A percentile compares a stretch with the other conserved stretches of the same genome.
phyloP scores from a whole-genome alignment of 768 basidiomycete species.

The Rhizopogon vesiculosus region DNA sequence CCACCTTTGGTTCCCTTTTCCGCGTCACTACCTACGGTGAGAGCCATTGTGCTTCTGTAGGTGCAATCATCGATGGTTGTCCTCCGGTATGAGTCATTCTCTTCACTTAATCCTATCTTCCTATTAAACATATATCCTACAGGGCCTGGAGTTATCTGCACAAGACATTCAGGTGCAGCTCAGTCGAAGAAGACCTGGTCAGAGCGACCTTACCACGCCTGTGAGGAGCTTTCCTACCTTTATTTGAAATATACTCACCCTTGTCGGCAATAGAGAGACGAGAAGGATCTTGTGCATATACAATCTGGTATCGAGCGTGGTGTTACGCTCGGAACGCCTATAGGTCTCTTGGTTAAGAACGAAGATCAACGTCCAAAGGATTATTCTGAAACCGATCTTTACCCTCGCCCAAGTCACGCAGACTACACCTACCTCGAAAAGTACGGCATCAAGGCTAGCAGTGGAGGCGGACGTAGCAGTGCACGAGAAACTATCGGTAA shows the following conservation, averaged over 20 bases:
- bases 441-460: conserved; percentile 96
- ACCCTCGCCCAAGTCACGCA: conserved; percentile 95
- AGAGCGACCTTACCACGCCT: conserved; percentile 94
- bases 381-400: conserved; percentile 96
- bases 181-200: conserved; percentile 88
- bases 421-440: conserved; percentile 98
- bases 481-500: conserved; percentile 95
- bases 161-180: conserved; percentile 90
- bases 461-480: conserved; percentile 91
- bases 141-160: conserved; percentile 81
- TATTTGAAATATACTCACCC: conserved; percentile 1
- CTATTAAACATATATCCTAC: conserved; percentile 5
- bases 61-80: conserved; percentile 96
- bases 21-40: conserved; percentile 98
- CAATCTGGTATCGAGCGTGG: conserved; percentile 95
- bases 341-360: conserved; percentile 93
- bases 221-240: conserved; percentile 40
- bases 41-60: conserved; percentile 95
- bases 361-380: conserved; percentile 98
- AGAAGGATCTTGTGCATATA: conserved; percentile 90
- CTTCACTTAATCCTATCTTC: conserved; percentile 3
- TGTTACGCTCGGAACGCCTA: conserved; percentile 95
- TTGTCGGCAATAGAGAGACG: conserved; percentile 66
- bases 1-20: conserved; percentile 87
- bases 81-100: conserved; percentile 67